Evolutionary conservation across 129 eudicot genomes (phyloP).

Genomic region (Scalesia atractyloides): DNA sequence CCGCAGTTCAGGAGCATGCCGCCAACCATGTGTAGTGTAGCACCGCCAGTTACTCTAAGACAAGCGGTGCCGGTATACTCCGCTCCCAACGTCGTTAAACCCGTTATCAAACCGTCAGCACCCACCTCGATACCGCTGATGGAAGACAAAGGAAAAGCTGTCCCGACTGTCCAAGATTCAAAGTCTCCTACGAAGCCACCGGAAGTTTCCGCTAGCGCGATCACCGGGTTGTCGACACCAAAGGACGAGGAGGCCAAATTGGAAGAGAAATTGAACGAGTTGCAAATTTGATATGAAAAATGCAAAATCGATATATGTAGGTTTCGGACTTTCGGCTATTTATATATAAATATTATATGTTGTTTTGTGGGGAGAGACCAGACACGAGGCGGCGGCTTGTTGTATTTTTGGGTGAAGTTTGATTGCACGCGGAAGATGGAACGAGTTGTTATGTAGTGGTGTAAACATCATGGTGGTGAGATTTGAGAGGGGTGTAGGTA

Average conservation of each 20-base stretch:
- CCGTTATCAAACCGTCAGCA: constrained; percentile 8
- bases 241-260: constrained; percentile 32
- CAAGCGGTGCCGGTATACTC: constrained; percentile 67
- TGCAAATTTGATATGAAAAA: constrained; percentile 33
- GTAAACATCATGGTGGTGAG: not conserved
- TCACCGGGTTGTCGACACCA: constrained; percentile 1
- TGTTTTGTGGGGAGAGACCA: constrained; percentile 19
- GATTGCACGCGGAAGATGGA: not conserved
- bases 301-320: constrained; percentile 22
- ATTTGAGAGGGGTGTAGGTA: constrained; percentile 2
- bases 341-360: constrained; percentile 21
- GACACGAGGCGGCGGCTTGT: constrained; percentile 9
- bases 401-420: constrained; percentile 1
- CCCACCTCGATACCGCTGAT: constrained; percentile 14
- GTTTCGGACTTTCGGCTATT: constrained; percentile 24
- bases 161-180: constrained; percentile 18
- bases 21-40: constrained; percentile 35
- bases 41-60: constrained; percentile 64
- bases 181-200: constrained; percentile 12
- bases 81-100: constrained; percentile 58
- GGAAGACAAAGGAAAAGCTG: constrained; percentile 32
- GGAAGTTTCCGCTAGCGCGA: constrained; percentile 5
- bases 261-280: constrained; percentile 45
- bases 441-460: constrained; percentile 11
- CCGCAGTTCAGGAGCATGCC: constrained; percentile 33